Conservation (phyloP, 805 yeast species). For the Brettanomyces naardenensis region DNA sequence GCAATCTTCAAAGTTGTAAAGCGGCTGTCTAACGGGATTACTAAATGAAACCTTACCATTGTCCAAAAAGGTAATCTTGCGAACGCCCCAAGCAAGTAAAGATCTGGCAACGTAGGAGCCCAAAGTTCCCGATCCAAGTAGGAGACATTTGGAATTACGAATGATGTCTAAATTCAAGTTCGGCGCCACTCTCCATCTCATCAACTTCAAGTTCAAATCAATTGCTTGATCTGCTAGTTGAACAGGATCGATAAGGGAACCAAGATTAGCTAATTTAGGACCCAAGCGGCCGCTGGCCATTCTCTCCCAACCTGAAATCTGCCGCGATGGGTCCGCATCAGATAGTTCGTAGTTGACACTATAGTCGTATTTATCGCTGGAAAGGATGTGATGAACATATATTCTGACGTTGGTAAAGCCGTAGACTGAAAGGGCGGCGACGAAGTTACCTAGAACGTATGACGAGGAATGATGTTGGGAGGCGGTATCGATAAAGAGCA, state of each 20-base stretch:
- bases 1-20: slow-evolving; percentile 78
- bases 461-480: slow-evolving; percentile 13
- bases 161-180: slow-evolving; percentile 62
- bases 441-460: slow-evolving; percentile 18
- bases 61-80: slow-evolving; percentile 81
- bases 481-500: slow-evolving; percentile 22
- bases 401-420: slow-evolving; percentile 24
- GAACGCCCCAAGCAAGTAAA: slow-evolving; percentile 90
- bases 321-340: not conserved
- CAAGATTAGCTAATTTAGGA: slow-evolving; percentile 80
- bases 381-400: not conserved
- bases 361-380: not conserved
- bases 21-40: slow-evolving; percentile 92
- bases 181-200: slow-evolving; percentile 97
- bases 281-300: slow-evolving; percentile 63
- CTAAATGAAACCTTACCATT: slow-evolving; percentile 84
- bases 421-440: slow-evolving; percentile 24
- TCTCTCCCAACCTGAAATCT: slow-evolving; percentile 84
- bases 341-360: not conserved
- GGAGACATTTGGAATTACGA: slow-evolving; percentile 51
- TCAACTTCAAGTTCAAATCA: slow-evolving; percentile 79
- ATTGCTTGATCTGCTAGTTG: slow-evolving; percentile 87
- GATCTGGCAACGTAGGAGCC: slow-evolving; percentile 89
- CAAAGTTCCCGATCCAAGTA: slow-evolving; percentile 94
- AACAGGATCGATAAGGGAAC: slow-evolving; percentile 70